These are phyloP conservation scores for Clavaria fumosa DNA, from an alignment of 768 basidiomycete species.

Conservation along the genomic window DNA sequence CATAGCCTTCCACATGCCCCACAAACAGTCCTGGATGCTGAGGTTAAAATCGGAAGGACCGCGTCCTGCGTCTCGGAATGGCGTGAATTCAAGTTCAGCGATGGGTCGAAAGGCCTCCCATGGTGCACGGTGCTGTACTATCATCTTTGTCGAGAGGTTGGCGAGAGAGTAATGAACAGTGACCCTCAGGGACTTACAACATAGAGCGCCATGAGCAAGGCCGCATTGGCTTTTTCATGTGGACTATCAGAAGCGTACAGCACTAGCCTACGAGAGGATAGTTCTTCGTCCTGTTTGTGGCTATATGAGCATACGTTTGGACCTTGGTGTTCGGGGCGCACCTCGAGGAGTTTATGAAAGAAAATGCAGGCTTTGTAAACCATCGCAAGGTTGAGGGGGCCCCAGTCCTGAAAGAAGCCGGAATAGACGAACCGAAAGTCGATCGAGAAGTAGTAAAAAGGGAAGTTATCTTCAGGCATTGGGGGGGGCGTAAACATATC, in stretches of 20 bases:
- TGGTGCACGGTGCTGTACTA: conserved; percentile 76
- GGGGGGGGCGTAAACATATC: conserved; percentile 48
- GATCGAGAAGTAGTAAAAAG: conserved; percentile 84
- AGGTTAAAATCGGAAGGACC: conserved; percentile 88
- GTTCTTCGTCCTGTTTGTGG: conserved; percentile 63
- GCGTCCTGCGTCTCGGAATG: conserved; percentile 90
- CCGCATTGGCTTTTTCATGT: conserved; percentile 82
- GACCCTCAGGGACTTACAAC: conserved; percentile 39
- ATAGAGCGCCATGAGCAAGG: conserved; percentile 86
- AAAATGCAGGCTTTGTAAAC: conserved; percentile 87
- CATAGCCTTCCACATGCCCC: conserved; percentile 81
- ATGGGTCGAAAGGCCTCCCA: conserved; percentile 95
- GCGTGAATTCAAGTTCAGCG: conserved; percentile 83
- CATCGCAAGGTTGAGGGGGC: conserved; percentile 84
- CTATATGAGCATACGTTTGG: too few species aligned
- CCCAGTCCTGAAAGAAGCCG: conserved; percentile 92
- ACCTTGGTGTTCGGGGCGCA: conserved; percentile 21
- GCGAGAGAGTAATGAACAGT: conserved; percentile 9
- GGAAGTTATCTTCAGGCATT: conserved; percentile 57
- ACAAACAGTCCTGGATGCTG: conserved; percentile 82
- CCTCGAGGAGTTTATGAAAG: conserved; percentile 79
- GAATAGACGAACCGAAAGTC: conserved; percentile 87
- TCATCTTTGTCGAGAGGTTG: conserved; percentile 56
- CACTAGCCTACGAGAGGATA: conserved; percentile 59
- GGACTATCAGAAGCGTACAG: conserved; percentile 83